Percentiles rank a stretch among this genome's conserved stretches.
Conservation (phyloP, 345 rosid genomes). For the Eucalyptus curtisii region DNA sequence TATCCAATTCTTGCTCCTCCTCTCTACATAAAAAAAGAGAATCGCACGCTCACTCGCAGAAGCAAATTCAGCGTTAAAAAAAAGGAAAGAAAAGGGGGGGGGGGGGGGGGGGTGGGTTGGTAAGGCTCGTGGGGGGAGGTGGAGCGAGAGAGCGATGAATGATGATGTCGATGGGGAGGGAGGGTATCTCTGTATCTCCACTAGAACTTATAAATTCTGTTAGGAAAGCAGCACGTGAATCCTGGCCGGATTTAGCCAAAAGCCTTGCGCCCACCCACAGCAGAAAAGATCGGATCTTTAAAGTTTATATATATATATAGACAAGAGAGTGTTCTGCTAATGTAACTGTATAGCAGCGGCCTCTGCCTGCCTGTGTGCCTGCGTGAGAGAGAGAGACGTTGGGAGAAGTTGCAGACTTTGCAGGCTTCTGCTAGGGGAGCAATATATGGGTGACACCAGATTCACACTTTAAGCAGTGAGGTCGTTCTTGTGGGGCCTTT, state of each 20-base stretch:
- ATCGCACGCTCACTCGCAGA: not conserved
- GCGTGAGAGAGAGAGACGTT: not conserved
- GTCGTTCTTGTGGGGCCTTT: not conserved
- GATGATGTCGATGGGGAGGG: not conserved
- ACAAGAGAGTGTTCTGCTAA: not conserved
- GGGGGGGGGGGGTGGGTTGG: not conserved
- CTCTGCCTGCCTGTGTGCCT: too few relatives aligned
- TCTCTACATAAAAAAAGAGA: not conserved
- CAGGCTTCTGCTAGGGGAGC: not conserved
- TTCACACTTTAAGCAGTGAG: not conserved
- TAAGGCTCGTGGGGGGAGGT: not conserved
- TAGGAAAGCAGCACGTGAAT: slow-evolving; percentile 30
- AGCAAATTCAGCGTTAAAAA: not conserved
- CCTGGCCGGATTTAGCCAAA: slow-evolving; percentile 14
- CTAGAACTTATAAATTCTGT: slow-evolving; percentile 4
- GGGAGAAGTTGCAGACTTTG: not conserved
- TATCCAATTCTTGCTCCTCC: not conserved
- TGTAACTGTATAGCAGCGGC: not conserved
- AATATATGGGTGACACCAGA: not conserved
- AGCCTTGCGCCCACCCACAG: not conserved
- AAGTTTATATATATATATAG: not conserved
- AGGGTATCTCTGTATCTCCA: not conserved
- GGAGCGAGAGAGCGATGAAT: not conserved
- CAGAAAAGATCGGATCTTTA: not conserved
- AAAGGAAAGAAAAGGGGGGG: not conserved